These are phyloP conservation scores for Piedraia hortae DNA, from an alignment of 2,329 filamentous ascomycete genomes.

Conservation along the genomic window DNA sequence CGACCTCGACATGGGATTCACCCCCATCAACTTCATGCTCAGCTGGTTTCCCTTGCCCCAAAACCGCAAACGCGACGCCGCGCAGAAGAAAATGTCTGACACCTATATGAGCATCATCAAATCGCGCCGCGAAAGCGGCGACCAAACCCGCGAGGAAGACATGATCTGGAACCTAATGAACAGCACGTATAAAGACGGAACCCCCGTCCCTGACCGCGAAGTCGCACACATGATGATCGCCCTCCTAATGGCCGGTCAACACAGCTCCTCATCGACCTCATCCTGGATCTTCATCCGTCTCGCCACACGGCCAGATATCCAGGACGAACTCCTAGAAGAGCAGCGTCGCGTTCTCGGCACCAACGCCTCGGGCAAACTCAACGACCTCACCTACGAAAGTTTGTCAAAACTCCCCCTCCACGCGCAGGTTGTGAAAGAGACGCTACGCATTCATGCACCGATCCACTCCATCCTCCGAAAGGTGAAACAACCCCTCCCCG, in stretches of 20 bases:
- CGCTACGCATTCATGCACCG: slow-evolving; percentile 65
- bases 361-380: slow-evolving; percentile 27
- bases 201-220: slow-evolving; percentile 51
- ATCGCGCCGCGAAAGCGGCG: slow-evolving; percentile 30
- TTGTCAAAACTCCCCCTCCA: slow-evolving; percentile 57
- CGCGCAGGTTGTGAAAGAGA: slow-evolving; percentile 69
- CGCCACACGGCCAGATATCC: slow-evolving; percentile 46
- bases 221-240: slow-evolving; percentile 88
- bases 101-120: slow-evolving; percentile 63
- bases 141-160: slow-evolving; percentile 24
- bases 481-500: slow-evolving; percentile 64
- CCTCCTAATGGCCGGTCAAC: slow-evolving; percentile 72
- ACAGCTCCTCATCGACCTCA: slow-evolving; percentile 61
- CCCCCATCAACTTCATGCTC: slow-evolving; percentile 68
- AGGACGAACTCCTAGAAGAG: slow-evolving; percentile 61
- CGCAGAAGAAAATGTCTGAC: slow-evolving; percentile 53
- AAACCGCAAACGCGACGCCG: slow-evolving; percentile 55
- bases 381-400: slow-evolving; percentile 47
- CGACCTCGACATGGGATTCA: slow-evolving; percentile 74
- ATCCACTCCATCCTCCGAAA: slow-evolving; percentile 90
- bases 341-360: slow-evolving; percentile 46
- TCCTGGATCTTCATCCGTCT: slow-evolving; percentile 67
- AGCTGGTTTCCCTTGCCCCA: slow-evolving; percentile 75
- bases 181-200: slow-evolving; percentile 61
- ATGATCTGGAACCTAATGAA: slow-evolving; percentile 84